Base-by-base conservation (phyloP, 2,329 filamentous ascomycete genomes). In the Boeremia lycopersici region DNA sequence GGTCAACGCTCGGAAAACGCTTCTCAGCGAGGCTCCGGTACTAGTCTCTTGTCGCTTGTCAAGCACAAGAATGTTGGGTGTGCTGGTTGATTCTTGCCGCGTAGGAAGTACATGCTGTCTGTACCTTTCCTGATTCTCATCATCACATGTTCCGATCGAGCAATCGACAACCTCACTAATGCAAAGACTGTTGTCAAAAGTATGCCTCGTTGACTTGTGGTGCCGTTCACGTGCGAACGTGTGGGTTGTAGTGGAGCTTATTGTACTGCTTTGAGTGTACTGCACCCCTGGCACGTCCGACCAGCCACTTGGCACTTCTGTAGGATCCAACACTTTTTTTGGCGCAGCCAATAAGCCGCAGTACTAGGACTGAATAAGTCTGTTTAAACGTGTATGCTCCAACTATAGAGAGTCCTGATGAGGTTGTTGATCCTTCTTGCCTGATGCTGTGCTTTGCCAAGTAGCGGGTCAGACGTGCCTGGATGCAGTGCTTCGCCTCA, bases 1-100 rank as follows among this genome's bases (percentile, higher is more conserved):
- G 67, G 11, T 65, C 67, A 2, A 61, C 63, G 3, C 48, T 52
- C 35, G 53, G 48, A 41, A 47, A 34, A 23, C 48, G 53, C 11
- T 11, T 51, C n/a, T 56, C 48, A 38, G 53, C 48, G 35, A 49
- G 44, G 43, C 35, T 51, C 36, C 55, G 44, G 31, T 52, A 48
- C 33, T 53, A 31, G 17, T 30, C 28, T 29, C 8, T 7, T 12
- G 19, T 29, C 30, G 7, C 23, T 39, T n/a, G 26, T 15, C 4
- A 38, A n/a, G 40, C 28, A 23, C 19, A 28, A 11, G 13, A 29
- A 6, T 19, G n/a, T 15, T 17, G n/a, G 23, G 15, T 12, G 17
- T 11, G 23, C 33, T 54, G n/a, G 4, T 7, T 4, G 35, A 13
- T 13, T 12, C 17, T 23, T 7, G 5, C 15, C n/a, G n/a, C 28